A percentile compares a stretch with the other conserved stretches of the same genome.
Conservation (phyloP, 306 rosid genomes). For the Prunus mongolica region DNA sequence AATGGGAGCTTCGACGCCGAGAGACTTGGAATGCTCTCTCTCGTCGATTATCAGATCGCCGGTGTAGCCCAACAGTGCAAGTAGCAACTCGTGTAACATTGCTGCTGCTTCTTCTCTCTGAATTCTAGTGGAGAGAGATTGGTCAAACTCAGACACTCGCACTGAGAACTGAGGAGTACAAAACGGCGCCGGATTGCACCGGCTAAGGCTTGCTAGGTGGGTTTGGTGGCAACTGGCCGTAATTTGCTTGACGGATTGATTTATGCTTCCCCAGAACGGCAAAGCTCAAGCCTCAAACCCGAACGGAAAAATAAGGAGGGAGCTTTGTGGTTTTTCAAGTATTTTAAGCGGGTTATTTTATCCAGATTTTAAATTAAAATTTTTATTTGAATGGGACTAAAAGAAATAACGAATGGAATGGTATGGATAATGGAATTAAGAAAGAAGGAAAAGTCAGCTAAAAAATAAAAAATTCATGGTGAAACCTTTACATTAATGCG, state of each 20-base stretch:
- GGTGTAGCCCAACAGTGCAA: conserved; percentile 83
- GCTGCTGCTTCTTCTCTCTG: neutral
- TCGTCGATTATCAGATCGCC: conserved; percentile 89
- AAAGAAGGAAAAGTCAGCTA: no score
- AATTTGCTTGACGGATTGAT: neutral
- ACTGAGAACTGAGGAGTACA: neutral
- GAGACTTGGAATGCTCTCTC: conserved; percentile 47
- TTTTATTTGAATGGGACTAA: no score
- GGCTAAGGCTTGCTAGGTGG: neutral
- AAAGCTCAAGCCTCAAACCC: no score
- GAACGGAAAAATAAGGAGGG: neutral
- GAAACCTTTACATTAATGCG: no score
- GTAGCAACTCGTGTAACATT: conserved; percentile 91
- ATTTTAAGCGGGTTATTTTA: neutral
- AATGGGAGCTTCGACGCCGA: conserved; percentile 41
- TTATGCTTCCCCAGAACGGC: no score
- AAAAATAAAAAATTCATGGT: no score
- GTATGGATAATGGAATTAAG: no score
- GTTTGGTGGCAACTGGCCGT: neutral
- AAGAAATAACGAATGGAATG: no score
- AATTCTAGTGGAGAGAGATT: neutral
- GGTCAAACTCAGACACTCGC: neutral
- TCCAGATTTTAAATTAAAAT: no score
- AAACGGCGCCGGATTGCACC: neutral
- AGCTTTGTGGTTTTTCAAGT: neutral